A percentile compares a stretch with the other conserved stretches of the same genome.
phyloP scores from a whole-genome alignment of 441 rosid genomes.

The Bruguiera hainesii region DNA sequence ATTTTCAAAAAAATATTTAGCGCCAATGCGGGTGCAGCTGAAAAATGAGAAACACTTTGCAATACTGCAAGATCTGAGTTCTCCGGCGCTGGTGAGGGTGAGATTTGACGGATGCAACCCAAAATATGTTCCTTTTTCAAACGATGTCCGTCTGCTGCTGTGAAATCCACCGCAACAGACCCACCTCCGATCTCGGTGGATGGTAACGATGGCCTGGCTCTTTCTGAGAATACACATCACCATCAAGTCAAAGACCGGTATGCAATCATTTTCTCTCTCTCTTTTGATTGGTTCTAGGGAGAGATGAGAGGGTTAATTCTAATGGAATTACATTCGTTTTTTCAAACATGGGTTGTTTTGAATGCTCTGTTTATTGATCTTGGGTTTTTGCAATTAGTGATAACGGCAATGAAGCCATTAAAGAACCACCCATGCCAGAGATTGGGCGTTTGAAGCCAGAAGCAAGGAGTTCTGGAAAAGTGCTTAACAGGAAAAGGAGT shows the following conservation, averaged over 20 bases:
- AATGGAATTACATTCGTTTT: not conserved
- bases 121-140: slow-evolving; percentile 81
- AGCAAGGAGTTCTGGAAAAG: slow-evolving; percentile 18
- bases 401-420: slow-evolving; percentile 19
- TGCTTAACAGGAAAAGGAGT: slow-evolving; percentile 65
- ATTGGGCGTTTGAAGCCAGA: slow-evolving; percentile 24
- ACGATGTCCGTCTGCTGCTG: slow-evolving; percentile 24
- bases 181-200: slow-evolving; percentile 18
- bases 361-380: not conserved
- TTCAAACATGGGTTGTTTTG: not conserved
- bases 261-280: not conserved
- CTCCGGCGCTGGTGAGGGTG: too few species aligned
- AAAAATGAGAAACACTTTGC: too few species aligned
- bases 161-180: slow-evolving; percentile 6
- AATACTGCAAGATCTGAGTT: too few species aligned
- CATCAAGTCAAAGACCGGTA: slow-evolving; percentile 45
- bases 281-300: not conserved
- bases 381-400: slow-evolving; percentile 13
- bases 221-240: slow-evolving; percentile 41
- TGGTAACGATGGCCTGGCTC: slow-evolving; percentile 34
- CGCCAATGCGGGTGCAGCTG: too few species aligned
- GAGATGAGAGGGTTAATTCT: not conserved
- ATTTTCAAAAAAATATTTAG: too few species aligned
- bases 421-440: slow-evolving; percentile 22
- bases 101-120: slow-evolving; percentile 45